phyloP scores from a whole-genome alignment of 164 flowering plant species.

The Saururus chinensis region DNA sequence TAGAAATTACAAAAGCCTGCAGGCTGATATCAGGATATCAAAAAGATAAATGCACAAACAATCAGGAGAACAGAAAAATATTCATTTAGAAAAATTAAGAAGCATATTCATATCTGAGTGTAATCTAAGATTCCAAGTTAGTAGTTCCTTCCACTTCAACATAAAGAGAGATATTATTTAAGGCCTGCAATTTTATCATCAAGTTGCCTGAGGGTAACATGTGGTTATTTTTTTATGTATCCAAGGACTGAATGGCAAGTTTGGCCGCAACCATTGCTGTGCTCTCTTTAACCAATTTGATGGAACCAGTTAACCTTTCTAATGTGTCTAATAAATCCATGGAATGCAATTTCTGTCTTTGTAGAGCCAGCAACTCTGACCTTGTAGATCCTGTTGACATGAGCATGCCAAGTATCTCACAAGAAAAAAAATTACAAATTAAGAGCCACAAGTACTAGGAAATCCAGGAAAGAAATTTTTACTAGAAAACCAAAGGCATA shows the following conservation, averaged over 20 bases:
- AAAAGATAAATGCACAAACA: background rate
- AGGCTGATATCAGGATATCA: background rate
- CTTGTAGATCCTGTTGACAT: conserved; percentile 34
- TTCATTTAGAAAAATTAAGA: too few relatives aligned
- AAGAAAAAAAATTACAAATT: too few relatives aligned
- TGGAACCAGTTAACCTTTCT: conserved; percentile 32
- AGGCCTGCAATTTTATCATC: background rate
- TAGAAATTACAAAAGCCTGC: background rate
- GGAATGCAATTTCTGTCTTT: conserved; percentile 34
- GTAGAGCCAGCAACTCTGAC: conserved; percentile 41
- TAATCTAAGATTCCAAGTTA: too few relatives aligned
- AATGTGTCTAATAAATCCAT: conserved; percentile 45
- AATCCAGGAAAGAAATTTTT: too few relatives aligned
- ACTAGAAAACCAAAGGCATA: background rate
- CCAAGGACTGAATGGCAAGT: conserved; percentile 63
- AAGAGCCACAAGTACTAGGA: background rate
- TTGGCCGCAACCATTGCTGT: conserved; percentile 51
- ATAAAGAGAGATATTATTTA: too few relatives aligned
- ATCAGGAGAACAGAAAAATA: background rate
- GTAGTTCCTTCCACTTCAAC: too few relatives aligned
- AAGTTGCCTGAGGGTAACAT: background rate
- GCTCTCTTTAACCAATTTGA: conserved; percentile 26
- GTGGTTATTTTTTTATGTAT: conserved; percentile 4
- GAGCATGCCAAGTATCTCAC: background rate
- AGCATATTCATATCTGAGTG: background rate